These are phyloP conservation scores for Claviceps monticola DNA, from an alignment of 2,329 filamentous ascomycete species.

Conservation along the genomic window DNA sequence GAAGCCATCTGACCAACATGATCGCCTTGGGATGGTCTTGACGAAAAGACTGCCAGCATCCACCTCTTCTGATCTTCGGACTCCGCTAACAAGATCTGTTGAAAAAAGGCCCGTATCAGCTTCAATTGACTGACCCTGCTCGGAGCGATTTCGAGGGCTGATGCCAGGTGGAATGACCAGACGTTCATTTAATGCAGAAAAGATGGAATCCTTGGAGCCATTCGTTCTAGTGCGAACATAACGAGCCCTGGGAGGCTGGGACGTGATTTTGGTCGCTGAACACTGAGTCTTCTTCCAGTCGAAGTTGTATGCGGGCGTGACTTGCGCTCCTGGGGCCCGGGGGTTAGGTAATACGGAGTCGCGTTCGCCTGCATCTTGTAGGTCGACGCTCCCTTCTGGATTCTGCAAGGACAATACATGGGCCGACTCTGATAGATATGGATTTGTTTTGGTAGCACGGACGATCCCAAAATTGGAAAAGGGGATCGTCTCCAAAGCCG, in stretches of 20 bases:
- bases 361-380: slow-evolving; percentile 6
- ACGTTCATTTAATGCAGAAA: neutral
- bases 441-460: slow-evolving; percentile 18
- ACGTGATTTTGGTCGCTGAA: neutral
- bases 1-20: slow-evolving; percentile 9
- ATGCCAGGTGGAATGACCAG: neutral
- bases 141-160: neutral
- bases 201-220: neutral
- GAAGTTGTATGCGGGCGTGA: neutral
- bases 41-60: neutral
- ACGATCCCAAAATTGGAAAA: slow-evolving; percentile 5
- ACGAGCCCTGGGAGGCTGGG: neutral
- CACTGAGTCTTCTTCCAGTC: neutral
- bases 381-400: slow-evolving; percentile 8
- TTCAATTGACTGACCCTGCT: neutral
- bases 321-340: neutral
- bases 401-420: slow-evolving; percentile 34
- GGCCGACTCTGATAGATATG: slow-evolving; percentile 33
- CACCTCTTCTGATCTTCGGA: neutral
- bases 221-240: neutral
- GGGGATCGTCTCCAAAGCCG: slow-evolving; percentile 9
- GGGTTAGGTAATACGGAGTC: slow-evolving; percentile 4
- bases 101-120: neutral
- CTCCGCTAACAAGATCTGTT: no score
- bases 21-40: slow-evolving; percentile 6